These are phyloP conservation scores for Nannochloropsis gaditana DNA, from an alignment of 108 stramenopile genomes.

Conservation along the genomic window DNA sequence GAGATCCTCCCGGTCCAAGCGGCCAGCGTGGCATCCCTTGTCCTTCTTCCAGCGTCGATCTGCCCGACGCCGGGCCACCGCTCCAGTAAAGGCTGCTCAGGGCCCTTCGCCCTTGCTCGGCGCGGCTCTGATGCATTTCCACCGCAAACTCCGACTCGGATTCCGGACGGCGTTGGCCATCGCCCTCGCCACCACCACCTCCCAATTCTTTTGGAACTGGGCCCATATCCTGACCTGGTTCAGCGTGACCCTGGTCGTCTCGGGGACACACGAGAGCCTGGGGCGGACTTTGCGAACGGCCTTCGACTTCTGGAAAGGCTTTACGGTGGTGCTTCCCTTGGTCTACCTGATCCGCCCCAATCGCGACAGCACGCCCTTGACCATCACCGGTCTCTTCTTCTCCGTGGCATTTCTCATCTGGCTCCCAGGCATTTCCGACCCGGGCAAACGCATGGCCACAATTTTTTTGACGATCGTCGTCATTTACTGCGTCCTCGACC, in stretches of 20 bases:
- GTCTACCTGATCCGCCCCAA: background rate
- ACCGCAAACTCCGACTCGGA: background rate
- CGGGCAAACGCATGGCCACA: background rate
- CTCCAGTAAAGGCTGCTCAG: too few relatives aligned
- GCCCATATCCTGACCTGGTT: background rate
- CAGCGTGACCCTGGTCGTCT: background rate
- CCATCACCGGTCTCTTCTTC: background rate
- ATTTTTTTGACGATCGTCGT: constrained; percentile 9
- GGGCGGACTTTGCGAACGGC: background rate
- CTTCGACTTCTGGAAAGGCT: constrained; percentile 6
- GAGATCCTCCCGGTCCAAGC: too few relatives aligned
- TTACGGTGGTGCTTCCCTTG: background rate
- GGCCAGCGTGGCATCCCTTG: too few relatives aligned
- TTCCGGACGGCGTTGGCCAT: background rate
- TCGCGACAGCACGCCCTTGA: background rate
- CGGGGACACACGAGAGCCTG: background rate
- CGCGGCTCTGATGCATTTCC: background rate
- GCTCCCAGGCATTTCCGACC: background rate
- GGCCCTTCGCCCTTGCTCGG: too few relatives aligned
- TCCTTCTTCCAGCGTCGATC: too few relatives aligned
- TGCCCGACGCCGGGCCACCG: too few relatives aligned
- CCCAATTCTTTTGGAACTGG: background rate
- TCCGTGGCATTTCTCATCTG: background rate
- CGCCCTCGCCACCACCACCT: background rate
- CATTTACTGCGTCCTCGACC: background rate